A percentile compares a stretch with the other conserved stretches of the same genome.
Evolutionary conservation across 345 rosid genomes (phyloP).

Genomic region (Ricinus communis): DNA sequence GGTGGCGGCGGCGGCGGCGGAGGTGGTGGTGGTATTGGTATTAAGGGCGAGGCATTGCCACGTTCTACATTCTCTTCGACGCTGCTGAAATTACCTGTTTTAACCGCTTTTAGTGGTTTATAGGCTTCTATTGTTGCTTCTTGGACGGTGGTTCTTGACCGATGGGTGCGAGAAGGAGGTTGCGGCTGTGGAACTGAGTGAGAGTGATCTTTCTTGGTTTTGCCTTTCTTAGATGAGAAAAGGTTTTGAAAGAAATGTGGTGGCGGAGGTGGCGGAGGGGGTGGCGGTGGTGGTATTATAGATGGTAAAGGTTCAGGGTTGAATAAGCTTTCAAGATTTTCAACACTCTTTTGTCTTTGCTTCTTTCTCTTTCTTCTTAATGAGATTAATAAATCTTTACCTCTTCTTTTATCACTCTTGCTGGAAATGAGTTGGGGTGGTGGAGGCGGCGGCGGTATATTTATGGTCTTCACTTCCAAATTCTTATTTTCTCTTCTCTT

Average conservation of each 20-base stretch:
- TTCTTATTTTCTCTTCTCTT: constrained; percentile 20
- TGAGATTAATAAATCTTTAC: constrained; percentile 59
- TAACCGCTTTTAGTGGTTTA: constrained; percentile 33
- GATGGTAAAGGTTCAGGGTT: constrained; percentile 29
- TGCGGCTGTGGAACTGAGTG: constrained; percentile 40
- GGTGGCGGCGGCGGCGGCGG: constrained; percentile 90
- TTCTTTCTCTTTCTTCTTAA: constrained; percentile 59
- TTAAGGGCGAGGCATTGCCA: constrained; percentile 55
- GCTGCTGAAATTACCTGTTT: constrained; percentile 23
- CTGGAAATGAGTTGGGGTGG: constrained; percentile 26
- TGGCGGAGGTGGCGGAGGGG: constrained; percentile 34
- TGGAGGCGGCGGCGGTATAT: constrained; percentile 19
- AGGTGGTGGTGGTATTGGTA: constrained; percentile 69
- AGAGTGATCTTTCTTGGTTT: constrained; percentile 39
- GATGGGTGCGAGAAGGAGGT: constrained; percentile 24
- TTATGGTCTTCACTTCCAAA: constrained; percentile 14
- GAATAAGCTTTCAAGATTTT: constrained; percentile 67
- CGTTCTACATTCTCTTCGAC: constrained; percentile 30
- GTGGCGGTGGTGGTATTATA: constrained; percentile 24
- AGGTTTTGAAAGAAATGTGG: constrained; percentile 55
- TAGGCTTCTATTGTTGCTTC: constrained; percentile 27
- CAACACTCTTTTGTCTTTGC: constrained; percentile 79
- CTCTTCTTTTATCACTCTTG: constrained; percentile 56
- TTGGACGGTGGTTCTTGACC: constrained; percentile 30
- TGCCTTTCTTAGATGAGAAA: constrained; percentile 64